phyloP scores from a whole-genome alignment of 805 yeast species.

The Cyberlindnera lachancei region DNA sequence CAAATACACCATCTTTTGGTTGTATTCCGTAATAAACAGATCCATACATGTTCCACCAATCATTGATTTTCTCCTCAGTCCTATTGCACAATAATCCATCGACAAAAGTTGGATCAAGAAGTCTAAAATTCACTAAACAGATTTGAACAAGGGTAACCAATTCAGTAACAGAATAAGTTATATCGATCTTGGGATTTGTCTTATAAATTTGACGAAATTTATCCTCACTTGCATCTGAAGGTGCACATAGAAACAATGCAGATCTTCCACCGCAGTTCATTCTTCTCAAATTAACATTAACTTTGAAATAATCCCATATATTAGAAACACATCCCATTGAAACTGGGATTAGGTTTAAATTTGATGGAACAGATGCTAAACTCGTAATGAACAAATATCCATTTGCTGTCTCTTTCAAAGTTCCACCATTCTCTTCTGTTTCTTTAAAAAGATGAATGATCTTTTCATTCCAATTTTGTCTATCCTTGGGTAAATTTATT shows the following conservation, averaged over 20 bases:
- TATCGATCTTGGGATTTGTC: constrained; percentile 34
- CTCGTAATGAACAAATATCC: constrained; percentile 75
- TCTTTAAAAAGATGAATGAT: constrained; percentile 61
- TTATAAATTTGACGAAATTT: constrained; percentile 73
- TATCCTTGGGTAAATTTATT: constrained; percentile 39
- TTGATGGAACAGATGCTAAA: constrained; percentile 71
- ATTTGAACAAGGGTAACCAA: constrained; percentile 69
- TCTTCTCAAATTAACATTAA: constrained; percentile 71
- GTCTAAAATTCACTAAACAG: constrained; percentile 67
- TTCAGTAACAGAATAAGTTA: constrained; percentile 34
- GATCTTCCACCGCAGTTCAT: constrained; percentile 83
- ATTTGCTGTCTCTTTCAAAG: constrained; percentile 53
- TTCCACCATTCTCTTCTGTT: constrained; percentile 55
- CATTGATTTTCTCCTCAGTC: constrained; percentile 61
- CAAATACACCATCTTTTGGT: constrained; percentile 46
- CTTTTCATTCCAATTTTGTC: constrained; percentile 26
- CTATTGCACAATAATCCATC: constrained; percentile 81
- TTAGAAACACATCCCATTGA: constrained; percentile 44
- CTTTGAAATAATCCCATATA: constrained; percentile 49
- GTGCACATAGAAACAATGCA: constrained; percentile 58
- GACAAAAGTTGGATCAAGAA: constrained; percentile 58
- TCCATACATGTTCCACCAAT: constrained; percentile 84
- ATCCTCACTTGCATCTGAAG: constrained; percentile 72
- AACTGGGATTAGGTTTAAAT: constrained; percentile 62
- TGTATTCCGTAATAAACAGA: constrained; percentile 29